Evolutionary conservation across 169 alveolate genomes (phyloP).

Genomic region (Cryptosporidium sp.): DNA sequence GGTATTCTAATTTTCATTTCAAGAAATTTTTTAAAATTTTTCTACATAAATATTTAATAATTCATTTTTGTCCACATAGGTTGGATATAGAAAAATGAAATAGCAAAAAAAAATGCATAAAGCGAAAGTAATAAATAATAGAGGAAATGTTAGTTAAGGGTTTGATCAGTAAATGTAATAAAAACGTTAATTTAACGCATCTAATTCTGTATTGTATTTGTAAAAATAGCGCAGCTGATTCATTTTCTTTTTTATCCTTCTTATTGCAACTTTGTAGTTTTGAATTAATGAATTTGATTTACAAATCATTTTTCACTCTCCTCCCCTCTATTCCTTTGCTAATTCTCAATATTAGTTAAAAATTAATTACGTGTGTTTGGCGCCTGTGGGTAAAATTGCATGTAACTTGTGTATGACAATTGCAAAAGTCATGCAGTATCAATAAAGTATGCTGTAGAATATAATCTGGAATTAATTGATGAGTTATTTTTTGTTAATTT

Average conservation of each 20-base stretch:
- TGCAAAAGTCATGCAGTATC: neutral
- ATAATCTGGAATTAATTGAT: too few relatives aligned
- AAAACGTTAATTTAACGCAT: neutral
- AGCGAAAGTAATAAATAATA: neutral
- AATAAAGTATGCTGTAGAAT: neutral
- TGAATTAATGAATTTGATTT: neutral
- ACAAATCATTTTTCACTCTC: neutral
- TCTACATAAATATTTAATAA: too few relatives aligned
- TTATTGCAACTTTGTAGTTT: neutral
- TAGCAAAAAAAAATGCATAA: neutral
- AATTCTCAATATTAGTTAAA: neutral
- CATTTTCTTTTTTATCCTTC: neutral
- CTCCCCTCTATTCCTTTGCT: neutral
- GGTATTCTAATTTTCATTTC: too few relatives aligned
- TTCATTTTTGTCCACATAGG: neutral
- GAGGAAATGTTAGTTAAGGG: too few relatives aligned
- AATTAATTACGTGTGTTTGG: neutral
- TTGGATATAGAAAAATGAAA: neutral
- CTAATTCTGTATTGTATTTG: neutral
- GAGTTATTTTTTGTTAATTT: too few relatives aligned
- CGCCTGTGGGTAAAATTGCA: slow-evolving; percentile 6
- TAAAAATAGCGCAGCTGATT: neutral
- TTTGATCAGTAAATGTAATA: neutral
- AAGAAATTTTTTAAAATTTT: too few relatives aligned
- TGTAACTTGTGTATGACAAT: neutral